Conservation (phyloP, 306 rosid species). For the Sechiopsis laciniata region DNA sequence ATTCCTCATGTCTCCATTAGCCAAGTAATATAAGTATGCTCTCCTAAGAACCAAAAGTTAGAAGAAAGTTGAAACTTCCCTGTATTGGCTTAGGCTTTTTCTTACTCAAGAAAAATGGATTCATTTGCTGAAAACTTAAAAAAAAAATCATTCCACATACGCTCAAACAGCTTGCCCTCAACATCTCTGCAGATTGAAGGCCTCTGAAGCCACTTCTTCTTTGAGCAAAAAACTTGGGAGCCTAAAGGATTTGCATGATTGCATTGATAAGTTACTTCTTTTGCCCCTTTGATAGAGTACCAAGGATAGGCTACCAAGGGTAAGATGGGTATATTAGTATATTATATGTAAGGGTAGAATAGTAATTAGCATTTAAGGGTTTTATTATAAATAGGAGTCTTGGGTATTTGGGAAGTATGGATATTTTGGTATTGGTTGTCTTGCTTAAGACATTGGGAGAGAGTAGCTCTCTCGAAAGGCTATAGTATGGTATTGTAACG, state of each 20-base stretch:
- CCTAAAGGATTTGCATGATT: conserved; percentile 38
- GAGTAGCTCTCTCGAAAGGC: too few relatives aligned
- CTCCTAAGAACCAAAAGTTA: neutral
- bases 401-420: too few relatives aligned
- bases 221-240: conserved; percentile 28
- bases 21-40: neutral
- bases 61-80: neutral
- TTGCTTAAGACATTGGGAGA: too few relatives aligned
- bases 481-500: too few relatives aligned
- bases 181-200: conserved; percentile 22
- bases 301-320: too few relatives aligned
- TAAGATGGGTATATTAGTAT: too few relatives aligned
- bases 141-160: conserved; percentile 18
- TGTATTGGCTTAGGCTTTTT: neutral
- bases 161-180: conserved; percentile 30
- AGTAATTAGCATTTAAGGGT: too few relatives aligned
- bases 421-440: too few relatives aligned
- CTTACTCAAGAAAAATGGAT: conserved; percentile 18
- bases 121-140: conserved; percentile 8
- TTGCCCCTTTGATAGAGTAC: too few relatives aligned
- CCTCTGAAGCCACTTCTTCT: conserved; percentile 14
- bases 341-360: too few relatives aligned
- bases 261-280: conserved; percentile 37
- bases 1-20: conserved; percentile 19
- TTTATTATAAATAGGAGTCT: too few relatives aligned